phyloP scores from a whole-genome alignment of 495 filamentous ascomycete genomes.

The Cladorrhinum samala region DNA sequence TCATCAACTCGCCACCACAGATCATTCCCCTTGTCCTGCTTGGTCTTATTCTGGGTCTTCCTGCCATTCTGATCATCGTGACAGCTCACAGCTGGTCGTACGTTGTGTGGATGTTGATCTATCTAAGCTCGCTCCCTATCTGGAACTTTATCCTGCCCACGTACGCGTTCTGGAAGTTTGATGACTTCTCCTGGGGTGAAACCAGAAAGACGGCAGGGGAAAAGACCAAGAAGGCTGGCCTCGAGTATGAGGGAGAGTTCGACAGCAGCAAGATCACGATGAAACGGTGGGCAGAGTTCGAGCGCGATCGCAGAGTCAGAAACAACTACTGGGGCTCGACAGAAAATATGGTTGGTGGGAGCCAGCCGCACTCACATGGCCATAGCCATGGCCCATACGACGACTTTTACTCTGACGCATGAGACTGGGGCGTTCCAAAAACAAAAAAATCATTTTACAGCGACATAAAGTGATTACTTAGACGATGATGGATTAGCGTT shows the following conservation, averaged over 20 bases:
- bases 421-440: constrained; percentile 7
- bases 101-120: constrained; percentile 94
- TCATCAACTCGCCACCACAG: constrained; percentile 75
- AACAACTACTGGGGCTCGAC: constrained; percentile 43
- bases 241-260: constrained; percentile 90
- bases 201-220: constrained; percentile 93
- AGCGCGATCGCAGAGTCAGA: constrained; percentile 46
- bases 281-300: constrained; percentile 97
- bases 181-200: constrained; percentile 99
- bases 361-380: constrained; percentile 26
- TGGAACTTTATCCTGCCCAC: constrained; percentile 96
- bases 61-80: constrained; percentile 85
- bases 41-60: constrained; percentile 86
- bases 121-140: constrained; percentile 84
- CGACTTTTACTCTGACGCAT: constrained; percentile 48
- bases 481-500: not conserved
- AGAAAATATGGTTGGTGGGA: constrained; percentile 38
- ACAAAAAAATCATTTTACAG: not conserved
- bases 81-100: constrained; percentile 95
- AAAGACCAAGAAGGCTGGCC: constrained; percentile 69
- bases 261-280: constrained; percentile 97
- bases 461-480: not conserved
- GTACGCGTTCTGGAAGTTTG: constrained; percentile 99
- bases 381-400: constrained; percentile 42
- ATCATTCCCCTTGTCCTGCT: constrained; percentile 89